Conservation (phyloP, 108 stramenopile genomes). For the Cyclotella baltica region DNA sequence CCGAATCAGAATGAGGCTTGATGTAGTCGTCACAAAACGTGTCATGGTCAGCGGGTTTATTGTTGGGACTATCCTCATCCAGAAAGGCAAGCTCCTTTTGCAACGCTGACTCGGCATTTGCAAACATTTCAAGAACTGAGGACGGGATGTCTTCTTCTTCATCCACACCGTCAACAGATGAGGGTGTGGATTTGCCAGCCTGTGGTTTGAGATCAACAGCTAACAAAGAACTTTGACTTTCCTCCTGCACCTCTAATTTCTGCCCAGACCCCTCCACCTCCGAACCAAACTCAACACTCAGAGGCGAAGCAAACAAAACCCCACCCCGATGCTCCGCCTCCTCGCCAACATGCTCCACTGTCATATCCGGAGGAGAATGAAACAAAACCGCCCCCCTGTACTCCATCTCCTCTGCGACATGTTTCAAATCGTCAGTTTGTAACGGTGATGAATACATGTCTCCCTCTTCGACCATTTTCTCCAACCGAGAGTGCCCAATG, state of each 20-base stretch:
- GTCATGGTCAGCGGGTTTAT: not conserved
- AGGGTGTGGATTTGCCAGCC: not conserved
- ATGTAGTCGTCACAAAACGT: conserved; percentile 23
- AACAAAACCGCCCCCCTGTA: not conserved
- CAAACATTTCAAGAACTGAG: conserved; percentile 6
- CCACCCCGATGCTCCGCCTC: not conserved
- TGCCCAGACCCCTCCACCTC: not conserved
- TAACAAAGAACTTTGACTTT: not conserved
- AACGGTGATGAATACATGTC: not conserved
- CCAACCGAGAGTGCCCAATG: no score
- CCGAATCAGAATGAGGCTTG: not conserved
- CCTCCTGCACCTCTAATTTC: not conserved
- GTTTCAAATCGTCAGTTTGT: not conserved
- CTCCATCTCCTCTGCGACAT: not conserved
- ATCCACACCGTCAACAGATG: not conserved
- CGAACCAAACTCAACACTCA: not conserved
- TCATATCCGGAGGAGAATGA: not conserved
- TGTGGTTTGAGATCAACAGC: not conserved
- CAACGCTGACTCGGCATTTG: conserved; percentile 4
- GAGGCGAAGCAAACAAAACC: not conserved
- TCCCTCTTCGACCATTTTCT: not conserved
- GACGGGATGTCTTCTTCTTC: not conserved
- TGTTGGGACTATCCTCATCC: not conserved
- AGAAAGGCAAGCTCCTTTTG: conserved; percentile 1
- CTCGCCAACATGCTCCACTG: not conserved